Evolutionary conservation across 1,284 basidiomycete genomes (phyloP).

Genomic region (Erythrobasidium hasegawianum): DNA sequence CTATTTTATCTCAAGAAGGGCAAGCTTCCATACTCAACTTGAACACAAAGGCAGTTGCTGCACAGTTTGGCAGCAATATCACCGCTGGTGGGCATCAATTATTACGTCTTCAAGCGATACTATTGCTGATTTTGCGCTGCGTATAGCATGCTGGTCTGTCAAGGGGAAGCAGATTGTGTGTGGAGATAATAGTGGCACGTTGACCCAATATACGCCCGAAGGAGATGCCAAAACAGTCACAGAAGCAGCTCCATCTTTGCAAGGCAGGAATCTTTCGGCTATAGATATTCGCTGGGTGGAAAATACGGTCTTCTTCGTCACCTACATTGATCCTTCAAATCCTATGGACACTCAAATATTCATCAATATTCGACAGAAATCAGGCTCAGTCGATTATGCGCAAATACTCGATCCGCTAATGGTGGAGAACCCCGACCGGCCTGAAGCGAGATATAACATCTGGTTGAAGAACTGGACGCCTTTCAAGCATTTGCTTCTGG

Average conservation of each 20-base stretch:
- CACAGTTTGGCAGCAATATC: conserved; percentile 32
- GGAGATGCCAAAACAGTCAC: conserved; percentile 54
- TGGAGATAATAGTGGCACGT: conserved; percentile 51
- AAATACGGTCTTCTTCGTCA: conserved; percentile 55
- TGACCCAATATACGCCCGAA: conserved; percentile 55
- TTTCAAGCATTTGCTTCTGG: conserved; percentile 52
- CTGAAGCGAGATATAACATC: conserved; percentile 48
- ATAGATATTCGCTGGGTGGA: conserved; percentile 55
- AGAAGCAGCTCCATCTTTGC: conserved; percentile 49
- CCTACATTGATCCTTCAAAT: conserved; percentile 51
- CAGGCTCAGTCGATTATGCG: conserved; percentile 45
- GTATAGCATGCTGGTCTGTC: conserved; percentile 54
- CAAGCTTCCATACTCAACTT: conserved; percentile 34
- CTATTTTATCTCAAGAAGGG: conserved; percentile 29
- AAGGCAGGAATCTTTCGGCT: conserved; percentile 23
- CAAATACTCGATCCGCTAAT: conserved; percentile 52
- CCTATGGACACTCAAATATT: conserved; percentile 49
- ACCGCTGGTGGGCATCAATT: conserved; percentile 34
- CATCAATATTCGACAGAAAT: conserved; percentile 48
- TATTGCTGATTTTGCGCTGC: not conserved
- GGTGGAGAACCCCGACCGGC: conserved; percentile 48
- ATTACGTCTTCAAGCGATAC: not conserved
- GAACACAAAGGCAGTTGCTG: conserved; percentile 17
- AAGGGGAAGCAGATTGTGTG: conserved; percentile 58
- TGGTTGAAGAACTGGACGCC: conserved; percentile 51